Conservation (phyloP, 768 basidiomycete species). For the Pisolithus tinctorius region DNA sequence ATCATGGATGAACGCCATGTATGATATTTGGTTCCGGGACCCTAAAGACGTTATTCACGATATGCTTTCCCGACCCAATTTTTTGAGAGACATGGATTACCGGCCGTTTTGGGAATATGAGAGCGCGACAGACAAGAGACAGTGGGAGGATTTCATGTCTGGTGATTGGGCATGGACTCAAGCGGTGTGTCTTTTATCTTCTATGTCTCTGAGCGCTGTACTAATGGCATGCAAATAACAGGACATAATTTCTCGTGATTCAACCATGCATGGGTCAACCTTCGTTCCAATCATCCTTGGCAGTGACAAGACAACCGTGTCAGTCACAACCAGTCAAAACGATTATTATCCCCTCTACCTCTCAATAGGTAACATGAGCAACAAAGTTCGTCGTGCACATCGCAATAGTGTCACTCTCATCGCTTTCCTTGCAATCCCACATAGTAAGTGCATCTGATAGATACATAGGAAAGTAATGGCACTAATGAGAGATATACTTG, state of each 20-base stretch:
- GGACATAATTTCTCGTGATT: conserved; percentile 11
- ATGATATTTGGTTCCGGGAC: conserved; percentile 23
- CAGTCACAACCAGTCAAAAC: conserved; percentile 11
- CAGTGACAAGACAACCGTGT: conserved; percentile 13
- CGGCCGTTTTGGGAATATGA: conserved; percentile 4
- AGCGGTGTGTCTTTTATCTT: background rate
- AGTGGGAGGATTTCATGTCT: too few species aligned
- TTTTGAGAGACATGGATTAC: conserved; percentile 14
- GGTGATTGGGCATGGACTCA: conserved; percentile 9
- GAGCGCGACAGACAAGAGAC: too few species aligned
- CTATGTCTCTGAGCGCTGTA: too few species aligned
- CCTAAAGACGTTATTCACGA: conserved; percentile 9
- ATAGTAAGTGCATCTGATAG: conserved; percentile 16
- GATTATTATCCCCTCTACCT: conserved; percentile 14
- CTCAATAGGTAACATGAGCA: conserved; percentile 12
- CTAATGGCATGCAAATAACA: conserved; percentile 1
- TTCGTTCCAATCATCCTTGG: conserved; percentile 12
- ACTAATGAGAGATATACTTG: background rate
- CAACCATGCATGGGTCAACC: conserved; percentile 5
- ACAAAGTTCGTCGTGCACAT: conserved; percentile 7
- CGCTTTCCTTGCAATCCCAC: conserved; percentile 25
- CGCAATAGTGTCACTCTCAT: conserved; percentile 3
- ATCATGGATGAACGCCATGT: conserved; percentile 21
- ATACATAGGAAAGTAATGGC: background rate
- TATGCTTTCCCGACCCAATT: conserved; percentile 17